phyloP scores from a whole-genome alignment of 2,329 filamentous ascomycete species.

The Cladosporium phlei region DNA sequence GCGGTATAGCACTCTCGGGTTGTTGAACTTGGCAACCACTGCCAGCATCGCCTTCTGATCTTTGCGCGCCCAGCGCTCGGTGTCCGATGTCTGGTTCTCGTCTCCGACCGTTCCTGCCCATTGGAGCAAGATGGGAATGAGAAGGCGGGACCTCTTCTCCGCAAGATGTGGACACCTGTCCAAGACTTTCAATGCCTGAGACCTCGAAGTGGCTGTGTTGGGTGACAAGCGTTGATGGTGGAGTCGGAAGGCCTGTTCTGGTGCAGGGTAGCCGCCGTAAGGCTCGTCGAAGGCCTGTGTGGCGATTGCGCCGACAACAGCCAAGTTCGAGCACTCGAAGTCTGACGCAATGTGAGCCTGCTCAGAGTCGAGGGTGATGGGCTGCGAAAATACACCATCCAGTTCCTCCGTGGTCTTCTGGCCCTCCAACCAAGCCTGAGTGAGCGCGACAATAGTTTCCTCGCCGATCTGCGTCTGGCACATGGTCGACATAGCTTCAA shows the following conservation, averaged over 20 bases:
- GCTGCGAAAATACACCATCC: background rate
- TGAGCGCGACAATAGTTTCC: constrained; percentile 63
- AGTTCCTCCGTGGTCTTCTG: constrained; percentile 6
- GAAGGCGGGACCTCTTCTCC: constrained; percentile 76
- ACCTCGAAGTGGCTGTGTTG: constrained; percentile 41
- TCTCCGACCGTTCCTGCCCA: constrained; percentile 59
- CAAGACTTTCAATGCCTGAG: constrained; percentile 75
- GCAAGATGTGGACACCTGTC: constrained; percentile 68
- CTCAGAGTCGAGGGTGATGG: constrained; percentile 21
- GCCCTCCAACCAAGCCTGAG: constrained; percentile 67
- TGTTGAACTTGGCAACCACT: constrained; percentile 78
- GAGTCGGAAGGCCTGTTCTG: constrained; percentile 10
- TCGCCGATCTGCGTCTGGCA: constrained; percentile 67
- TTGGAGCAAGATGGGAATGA: constrained; percentile 80
- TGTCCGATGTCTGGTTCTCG: constrained; percentile 19
- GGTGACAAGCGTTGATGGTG: constrained; percentile 16
- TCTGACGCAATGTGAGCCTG: constrained; percentile 52
- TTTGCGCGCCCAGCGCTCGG: constrained; percentile 59
- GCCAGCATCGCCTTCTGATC: constrained; percentile 80
- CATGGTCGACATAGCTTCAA: constrained; percentile 69
- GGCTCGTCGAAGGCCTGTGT: constrained; percentile 50
- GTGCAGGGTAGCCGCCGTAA: constrained; percentile 27
- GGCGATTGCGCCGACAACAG: constrained; percentile 52
- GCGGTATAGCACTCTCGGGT: constrained; percentile 78
- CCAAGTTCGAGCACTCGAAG: constrained; percentile 79